A percentile compares a stretch with the other conserved stretches of the same genome.
phyloP scores from a whole-genome alignment of 148 eudicot species.

The Linanthus parryae region DNA sequence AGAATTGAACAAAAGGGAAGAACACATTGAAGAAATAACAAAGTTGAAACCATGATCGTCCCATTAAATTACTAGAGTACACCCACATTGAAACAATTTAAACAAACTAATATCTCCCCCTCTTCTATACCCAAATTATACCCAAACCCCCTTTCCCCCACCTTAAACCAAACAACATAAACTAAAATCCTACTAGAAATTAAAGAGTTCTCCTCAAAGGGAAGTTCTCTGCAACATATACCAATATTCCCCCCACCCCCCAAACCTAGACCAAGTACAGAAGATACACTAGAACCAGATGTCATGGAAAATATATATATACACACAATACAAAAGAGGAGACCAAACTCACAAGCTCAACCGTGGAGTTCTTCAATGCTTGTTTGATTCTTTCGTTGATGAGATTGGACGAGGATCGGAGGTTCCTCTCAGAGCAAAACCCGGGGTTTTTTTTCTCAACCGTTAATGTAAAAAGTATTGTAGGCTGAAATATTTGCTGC shows the following conservation, averaged over 20 bases:
- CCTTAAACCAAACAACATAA: conserved; percentile 2
- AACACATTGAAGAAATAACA: too few relatives aligned
- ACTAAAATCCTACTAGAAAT: background rate
- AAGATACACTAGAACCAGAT: conserved; percentile 7
- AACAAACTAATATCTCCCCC: conserved; percentile 12
- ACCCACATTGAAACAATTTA: conserved; percentile 9
- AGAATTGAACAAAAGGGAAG: too few relatives aligned
- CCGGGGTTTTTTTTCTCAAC: conserved; percentile 10
- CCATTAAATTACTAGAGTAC: background rate
- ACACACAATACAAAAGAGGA: background rate
- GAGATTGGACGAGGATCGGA: conserved; percentile 58
- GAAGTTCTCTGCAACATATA: background rate
- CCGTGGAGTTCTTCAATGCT: conserved; percentile 3
- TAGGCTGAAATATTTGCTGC: conserved; percentile 43
- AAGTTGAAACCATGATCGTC: too few relatives aligned
- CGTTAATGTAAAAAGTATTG: conserved; percentile 5
- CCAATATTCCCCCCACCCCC: conserved; percentile 3
- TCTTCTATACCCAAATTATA: conserved; percentile 14
- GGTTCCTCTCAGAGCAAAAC: conserved; percentile 90
- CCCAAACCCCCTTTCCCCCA: conserved; percentile 3
- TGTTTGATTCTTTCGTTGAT: conserved; percentile 7
- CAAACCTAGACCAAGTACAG: background rate
- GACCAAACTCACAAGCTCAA: background rate
- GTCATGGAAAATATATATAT: background rate
- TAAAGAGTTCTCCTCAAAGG: background rate